A percentile compares a stretch with the other conserved stretches of the same genome.
Evolutionary conservation across 805 yeast genomes (phyloP).

Genomic region (Cyberlindnera maritima): DNA sequence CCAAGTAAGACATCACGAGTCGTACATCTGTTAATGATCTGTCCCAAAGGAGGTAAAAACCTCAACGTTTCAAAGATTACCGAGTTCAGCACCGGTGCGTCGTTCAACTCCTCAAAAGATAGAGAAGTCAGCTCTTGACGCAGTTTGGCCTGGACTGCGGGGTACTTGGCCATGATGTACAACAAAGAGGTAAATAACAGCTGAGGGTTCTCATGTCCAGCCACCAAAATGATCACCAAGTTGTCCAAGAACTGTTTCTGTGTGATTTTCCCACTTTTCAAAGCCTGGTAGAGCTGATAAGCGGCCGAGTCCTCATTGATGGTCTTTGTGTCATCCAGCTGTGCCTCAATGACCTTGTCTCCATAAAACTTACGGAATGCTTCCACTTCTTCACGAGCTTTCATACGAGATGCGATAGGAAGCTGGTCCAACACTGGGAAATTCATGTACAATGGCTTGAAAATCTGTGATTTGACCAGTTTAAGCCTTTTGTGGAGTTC

Average conservation of each 20-base stretch:
- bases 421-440: conserved; percentile 53
- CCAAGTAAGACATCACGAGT: conserved; percentile 39
- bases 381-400: conserved; percentile 42
- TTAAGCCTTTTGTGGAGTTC: conserved; percentile 40
- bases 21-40: conserved; percentile 50
- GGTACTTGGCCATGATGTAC: conserved; percentile 44
- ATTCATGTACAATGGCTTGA: conserved; percentile 50
- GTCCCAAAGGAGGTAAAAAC: conserved; percentile 55
- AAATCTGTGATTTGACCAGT: conserved; percentile 48
- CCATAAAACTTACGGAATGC: conserved; percentile 38
- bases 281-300: conserved; percentile 39
- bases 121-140: conserved; percentile 23
- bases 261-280: conserved; percentile 35
- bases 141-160: conserved; percentile 32
- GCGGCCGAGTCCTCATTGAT: conserved; percentile 38
- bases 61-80: conserved; percentile 47
- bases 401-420: conserved; percentile 45
- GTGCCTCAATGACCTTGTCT: conserved; percentile 32
- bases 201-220: conserved; percentile 66
- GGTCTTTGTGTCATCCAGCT: conserved; percentile 21
- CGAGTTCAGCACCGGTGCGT: conserved; percentile 31
- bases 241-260: conserved; percentile 51
- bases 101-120: conserved; percentile 13
- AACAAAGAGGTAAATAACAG: conserved; percentile 45
- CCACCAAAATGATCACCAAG: conserved; percentile 51